phyloP scores from a whole-genome alignment of 176 grass and related monocot species.

The Cenchrus americanus region DNA sequence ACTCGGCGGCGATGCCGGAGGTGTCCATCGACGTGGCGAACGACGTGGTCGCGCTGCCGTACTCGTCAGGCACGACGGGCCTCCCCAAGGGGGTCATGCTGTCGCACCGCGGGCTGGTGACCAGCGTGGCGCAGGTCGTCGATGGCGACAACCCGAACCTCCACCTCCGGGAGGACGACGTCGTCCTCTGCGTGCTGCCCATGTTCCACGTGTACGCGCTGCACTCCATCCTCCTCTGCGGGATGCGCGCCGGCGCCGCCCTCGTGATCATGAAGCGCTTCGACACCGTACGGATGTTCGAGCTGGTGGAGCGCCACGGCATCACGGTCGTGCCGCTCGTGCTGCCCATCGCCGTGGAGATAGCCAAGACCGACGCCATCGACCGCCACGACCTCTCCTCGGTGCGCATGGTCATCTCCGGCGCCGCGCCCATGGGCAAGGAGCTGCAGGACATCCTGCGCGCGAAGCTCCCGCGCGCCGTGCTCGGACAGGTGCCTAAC shows the following conservation, averaged over 20 bases:
- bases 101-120: slow-evolving; percentile 69
- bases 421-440: slow-evolving; percentile 87
- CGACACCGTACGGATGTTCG: slow-evolving; percentile 57
- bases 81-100: slow-evolving; percentile 89
- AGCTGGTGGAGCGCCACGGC: slow-evolving; percentile 58
- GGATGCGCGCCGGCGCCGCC: slow-evolving; percentile 62
- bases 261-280: slow-evolving; percentile 78
- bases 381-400: slow-evolving; percentile 70
- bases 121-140: slow-evolving; percentile 64
- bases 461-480: slow-evolving; percentile 61
- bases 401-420: slow-evolving; percentile 70
- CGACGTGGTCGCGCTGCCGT: slow-evolving; percentile 74
- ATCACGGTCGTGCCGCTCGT: slow-evolving; percentile 69
- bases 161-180: slow-evolving; percentile 43
- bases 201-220: slow-evolving; percentile 95
- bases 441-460: slow-evolving; percentile 72
- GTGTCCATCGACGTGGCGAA: slow-evolving; percentile 45
- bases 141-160: slow-evolving; percentile 61
- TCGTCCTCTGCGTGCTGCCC: slow-evolving; percentile 79
- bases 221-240: slow-evolving; percentile 68
- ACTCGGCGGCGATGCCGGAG: background rate
- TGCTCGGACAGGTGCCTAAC: slow-evolving; percentile 56
- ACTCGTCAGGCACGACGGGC: slow-evolving; percentile 94
- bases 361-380: slow-evolving; percentile 61
- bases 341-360: slow-evolving; percentile 79